A percentile compares a stretch with the other conserved stretches of the same genome.
phyloP scores from a whole-genome alignment of 306 rosid species.

The Quercus mongolica region DNA sequence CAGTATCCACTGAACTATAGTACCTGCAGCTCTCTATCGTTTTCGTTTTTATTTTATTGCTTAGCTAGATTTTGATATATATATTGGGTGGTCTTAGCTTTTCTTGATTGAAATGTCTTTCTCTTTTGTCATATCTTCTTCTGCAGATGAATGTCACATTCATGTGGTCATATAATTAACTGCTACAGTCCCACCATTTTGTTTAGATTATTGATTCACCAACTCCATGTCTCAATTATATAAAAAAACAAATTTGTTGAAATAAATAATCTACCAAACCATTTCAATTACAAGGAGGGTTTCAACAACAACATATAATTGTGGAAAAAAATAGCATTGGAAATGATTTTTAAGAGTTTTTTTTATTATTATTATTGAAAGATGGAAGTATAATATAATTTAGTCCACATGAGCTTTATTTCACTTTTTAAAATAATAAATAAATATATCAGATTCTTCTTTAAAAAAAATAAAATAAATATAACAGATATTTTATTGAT shows the following conservation, averaged over 20 bases:
- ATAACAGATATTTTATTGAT: too few relatives aligned
- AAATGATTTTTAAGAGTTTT: too few relatives aligned
- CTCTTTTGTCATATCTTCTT: neutral
- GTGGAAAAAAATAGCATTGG: too few relatives aligned
- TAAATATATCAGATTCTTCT: too few relatives aligned
- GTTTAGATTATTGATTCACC: neutral
- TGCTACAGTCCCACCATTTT: neutral
- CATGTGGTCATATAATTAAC: constrained; percentile 10
- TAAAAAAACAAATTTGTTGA: neutral
- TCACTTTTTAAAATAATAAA: too few relatives aligned
- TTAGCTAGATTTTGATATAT: neutral
- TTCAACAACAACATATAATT: too few relatives aligned
- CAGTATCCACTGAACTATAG: neutral
- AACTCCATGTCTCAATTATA: neutral
- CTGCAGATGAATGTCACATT: constrained; percentile 8
- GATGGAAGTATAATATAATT: too few relatives aligned
- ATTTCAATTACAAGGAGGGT: neutral
- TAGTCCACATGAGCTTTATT: too few relatives aligned
- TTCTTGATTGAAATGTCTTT: neutral
- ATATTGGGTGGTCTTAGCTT: neutral
- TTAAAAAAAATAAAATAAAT: too few relatives aligned
- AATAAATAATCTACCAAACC: neutral
- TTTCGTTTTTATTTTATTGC: neutral
- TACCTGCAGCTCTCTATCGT: neutral
- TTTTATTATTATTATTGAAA: too few relatives aligned